A percentile compares a stretch with the other conserved stretches of the same genome.
These are phyloP conservation scores for Paxillus rubicundulus DNA, from an alignment of 768 basidiomycete species.

Conservation along the genomic window DNA sequence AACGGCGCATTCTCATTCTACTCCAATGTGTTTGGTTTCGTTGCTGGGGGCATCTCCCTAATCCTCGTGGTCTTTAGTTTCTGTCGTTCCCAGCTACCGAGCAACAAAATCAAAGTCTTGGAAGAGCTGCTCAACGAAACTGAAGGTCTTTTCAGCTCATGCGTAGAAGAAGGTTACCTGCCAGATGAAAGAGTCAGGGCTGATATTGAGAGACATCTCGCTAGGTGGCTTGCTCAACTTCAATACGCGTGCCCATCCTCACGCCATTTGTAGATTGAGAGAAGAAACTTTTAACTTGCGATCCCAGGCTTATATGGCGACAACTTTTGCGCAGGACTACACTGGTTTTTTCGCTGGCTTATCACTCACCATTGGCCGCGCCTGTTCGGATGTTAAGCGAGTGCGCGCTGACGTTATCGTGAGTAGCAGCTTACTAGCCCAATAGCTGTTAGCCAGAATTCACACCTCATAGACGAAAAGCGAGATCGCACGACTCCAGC, in stretches of 20 bases:
- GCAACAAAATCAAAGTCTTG: conserved; percentile 1
- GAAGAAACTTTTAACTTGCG: neutral
- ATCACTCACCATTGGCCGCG: neutral
- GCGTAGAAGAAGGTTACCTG: neutral
- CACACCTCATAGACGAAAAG: too few species aligned
- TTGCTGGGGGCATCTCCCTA: neutral
- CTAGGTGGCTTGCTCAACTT: too few species aligned
- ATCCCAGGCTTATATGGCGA: neutral
- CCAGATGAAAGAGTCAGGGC: neutral
- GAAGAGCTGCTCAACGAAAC: neutral
- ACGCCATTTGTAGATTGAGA: neutral
- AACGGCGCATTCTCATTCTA: neutral
- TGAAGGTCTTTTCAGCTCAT: neutral
- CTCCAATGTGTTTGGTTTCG: conserved; percentile 1
- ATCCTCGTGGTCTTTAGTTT: neutral
- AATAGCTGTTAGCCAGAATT: too few species aligned
- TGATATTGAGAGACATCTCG: too few species aligned
- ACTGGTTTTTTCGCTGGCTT: neutral
- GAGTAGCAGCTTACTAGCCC: too few species aligned
- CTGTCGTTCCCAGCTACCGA: neutral
- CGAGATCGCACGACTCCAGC: too few species aligned
- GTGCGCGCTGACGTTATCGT: neutral
- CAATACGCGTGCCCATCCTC: too few species aligned
- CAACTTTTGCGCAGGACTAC: neutral
- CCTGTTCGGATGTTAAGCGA: neutral